These are phyloP conservation scores for Lolium perenne DNA, from an alignment of 176 grass and related monocot genomes.

Conservation along the genomic window DNA sequence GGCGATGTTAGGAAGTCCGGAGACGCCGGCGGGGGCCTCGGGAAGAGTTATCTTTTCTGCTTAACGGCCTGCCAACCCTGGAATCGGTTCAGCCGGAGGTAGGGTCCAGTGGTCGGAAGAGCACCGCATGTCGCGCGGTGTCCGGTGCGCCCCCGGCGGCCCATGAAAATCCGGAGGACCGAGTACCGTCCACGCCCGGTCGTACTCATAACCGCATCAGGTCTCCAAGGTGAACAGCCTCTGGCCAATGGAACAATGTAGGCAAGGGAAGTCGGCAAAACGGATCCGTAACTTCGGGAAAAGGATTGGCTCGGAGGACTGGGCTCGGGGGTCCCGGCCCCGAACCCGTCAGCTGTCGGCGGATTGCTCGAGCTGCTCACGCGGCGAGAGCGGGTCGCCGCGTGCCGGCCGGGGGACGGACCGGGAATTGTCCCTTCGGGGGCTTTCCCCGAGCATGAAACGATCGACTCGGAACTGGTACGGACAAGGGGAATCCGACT, in stretches of 20 bases:
- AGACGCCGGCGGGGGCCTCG: conserved; percentile 55
- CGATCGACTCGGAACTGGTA: conserved; percentile 69
- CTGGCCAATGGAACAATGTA: conserved; percentile 86
- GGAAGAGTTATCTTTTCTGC: conserved; percentile 79
- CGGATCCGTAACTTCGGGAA: conserved; percentile 18
- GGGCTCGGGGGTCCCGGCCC: conserved; percentile 52
- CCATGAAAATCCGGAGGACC: conserved; percentile 63
- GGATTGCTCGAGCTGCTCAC: conserved; percentile 46
- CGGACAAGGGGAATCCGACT: conserved; percentile 76
- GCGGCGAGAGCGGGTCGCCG: conserved; percentile 40
- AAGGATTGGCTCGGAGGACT: conserved; percentile 61
- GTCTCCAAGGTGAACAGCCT: conserved; percentile 85
- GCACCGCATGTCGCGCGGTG: conserved; percentile 55
- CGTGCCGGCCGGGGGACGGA: too few relatives aligned
- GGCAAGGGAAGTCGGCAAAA: conserved; percentile 52
- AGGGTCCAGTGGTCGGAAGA: conserved; percentile 54
- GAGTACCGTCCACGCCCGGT: conserved; percentile 63
- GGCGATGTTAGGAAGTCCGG: conserved; percentile 60
- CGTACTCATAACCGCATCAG: conserved; percentile 78
- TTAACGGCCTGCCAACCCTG: conserved; percentile 78
- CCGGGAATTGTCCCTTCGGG: too few relatives aligned
- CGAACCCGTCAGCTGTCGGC: conserved; percentile 43
- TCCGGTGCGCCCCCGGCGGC: conserved; percentile 57
- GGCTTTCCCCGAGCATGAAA: conserved; percentile 27
- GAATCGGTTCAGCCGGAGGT: conserved; percentile 62